Conservation (phyloP, 495 filamentous ascomycete species). For the Trichodelitschia bisporula region DNA sequence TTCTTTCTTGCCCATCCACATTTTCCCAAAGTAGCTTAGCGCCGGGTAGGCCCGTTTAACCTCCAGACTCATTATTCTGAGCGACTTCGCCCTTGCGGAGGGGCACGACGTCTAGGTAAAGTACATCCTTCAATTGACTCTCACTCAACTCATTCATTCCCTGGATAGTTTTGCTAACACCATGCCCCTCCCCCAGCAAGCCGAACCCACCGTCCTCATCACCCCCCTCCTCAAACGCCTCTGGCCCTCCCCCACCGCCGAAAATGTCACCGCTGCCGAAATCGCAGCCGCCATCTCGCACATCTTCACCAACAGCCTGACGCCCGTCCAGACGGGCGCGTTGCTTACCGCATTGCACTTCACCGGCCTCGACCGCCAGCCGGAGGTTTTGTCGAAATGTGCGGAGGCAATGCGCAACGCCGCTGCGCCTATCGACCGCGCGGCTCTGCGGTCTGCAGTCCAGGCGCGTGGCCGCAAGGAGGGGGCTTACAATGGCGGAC, state of each 20-base stretch:
- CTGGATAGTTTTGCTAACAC: no score
- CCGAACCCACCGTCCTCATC: no score
- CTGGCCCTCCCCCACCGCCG: constrained; percentile 30
- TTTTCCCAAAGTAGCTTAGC: no score
- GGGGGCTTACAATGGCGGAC: constrained; percentile 31
- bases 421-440: constrained; percentile 36
- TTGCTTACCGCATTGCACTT: constrained; percentile 76
- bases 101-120: background rate
- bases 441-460: constrained; percentile 32
- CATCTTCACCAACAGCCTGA: constrained; percentile 70
- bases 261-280: constrained; percentile 42
- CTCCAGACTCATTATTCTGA: no score
- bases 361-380: constrained; percentile 49
- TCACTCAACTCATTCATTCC: no score
- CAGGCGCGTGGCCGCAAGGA: constrained; percentile 28
- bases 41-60: no score
- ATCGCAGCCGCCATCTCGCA: constrained; percentile 69
- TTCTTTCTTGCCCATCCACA: no score
- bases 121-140: no score
- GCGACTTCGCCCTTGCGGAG: no score
- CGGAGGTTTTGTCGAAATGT: constrained; percentile 60
- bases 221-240: constrained; percentile 58
- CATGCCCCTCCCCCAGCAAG: no score
- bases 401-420: constrained; percentile 44
- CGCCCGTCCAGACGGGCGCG: constrained; percentile 57